Evolutionary conservation across 345 rosid genomes (phyloP), one percentile per base, ranked within the genome.

Genomic region (Gossypium thurberi): DNA sequence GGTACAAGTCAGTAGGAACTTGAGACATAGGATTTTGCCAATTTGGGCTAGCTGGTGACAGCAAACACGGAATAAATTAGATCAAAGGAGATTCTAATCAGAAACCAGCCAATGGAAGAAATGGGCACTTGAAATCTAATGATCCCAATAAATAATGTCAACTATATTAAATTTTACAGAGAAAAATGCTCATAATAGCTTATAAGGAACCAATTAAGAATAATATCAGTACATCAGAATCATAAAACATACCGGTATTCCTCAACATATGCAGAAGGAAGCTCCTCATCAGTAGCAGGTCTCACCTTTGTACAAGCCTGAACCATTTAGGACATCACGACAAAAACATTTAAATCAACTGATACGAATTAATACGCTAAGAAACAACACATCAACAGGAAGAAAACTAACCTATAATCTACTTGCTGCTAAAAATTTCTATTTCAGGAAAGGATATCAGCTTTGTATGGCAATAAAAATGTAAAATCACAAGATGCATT

Each of bases 261-360:
- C 83, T 95, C 99, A 58, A 91, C 72, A 78, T 90, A 93, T 6
- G 88, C 78, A 21, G 99, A 89, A n/a, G 98, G 85, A 74, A 95
- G 97, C 69, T 91, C 99, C 80, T 95, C 98, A 65, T 95, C 98
- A 70, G 83, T 78, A 25, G 98, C 98, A 78, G 94, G 97, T 74
- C 99, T 88, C 71, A 85, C 94, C 72, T 83, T 88, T 84, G 90
- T 87, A 83, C 99, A 95, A 84, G 85, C 89, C 98, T 95, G 86
- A 82, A 85, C 70, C 81, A 83, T 84, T 84, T 84, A 84, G 85
- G 83, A 76, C 71, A 78, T 77, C 78, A 77, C 17, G 20, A 78
- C 74, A 81, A 43, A 79, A 81, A 58, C 25, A 75, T 18, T 40
- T 20, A 62, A 61, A 43, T 3, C 43, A 50, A 57, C 23, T 28